Conservation (phyloP, 331 rosid genomes). For the Pyracantha coccinea region DNA sequence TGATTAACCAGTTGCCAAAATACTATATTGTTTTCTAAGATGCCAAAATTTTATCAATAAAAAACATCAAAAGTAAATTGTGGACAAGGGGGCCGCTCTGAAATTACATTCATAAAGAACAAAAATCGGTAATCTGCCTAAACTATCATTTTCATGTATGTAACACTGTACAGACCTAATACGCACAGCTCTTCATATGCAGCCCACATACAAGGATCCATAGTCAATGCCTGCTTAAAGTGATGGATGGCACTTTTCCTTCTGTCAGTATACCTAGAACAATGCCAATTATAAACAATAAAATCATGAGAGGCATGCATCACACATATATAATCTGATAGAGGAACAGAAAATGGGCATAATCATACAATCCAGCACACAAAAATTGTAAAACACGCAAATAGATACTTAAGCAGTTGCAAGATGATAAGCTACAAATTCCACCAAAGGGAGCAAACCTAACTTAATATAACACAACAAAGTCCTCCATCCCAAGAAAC, state of each 20-base stretch:
- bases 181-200: slow-evolving; percentile 90
- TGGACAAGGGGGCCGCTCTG: background rate
- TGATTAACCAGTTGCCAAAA: background rate
- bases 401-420: background rate
- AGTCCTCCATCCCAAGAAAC: background rate
- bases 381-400: background rate
- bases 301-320: background rate
- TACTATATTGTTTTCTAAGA: background rate
- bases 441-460: background rate
- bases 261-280: slow-evolving; percentile 87
- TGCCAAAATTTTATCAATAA: background rate
- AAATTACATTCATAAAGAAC: background rate
- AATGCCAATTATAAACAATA: slow-evolving; percentile 11
- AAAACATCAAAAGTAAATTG: background rate
- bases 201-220: slow-evolving; percentile 92
- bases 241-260: slow-evolving; percentile 75
- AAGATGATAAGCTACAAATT: background rate
- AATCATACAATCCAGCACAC: background rate
- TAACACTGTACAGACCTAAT: slow-evolving; percentile 57
- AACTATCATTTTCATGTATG: background rate
- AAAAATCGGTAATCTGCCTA: background rate
- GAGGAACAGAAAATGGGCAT: too few relatives aligned
- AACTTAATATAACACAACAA: background rate
- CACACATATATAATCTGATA: too few relatives aligned
- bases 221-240: slow-evolving; percentile 75